Evolutionary conservation across 371 early-diverging fungal genomes (phyloP).

Genomic region (Mortierella sp.): DNA sequence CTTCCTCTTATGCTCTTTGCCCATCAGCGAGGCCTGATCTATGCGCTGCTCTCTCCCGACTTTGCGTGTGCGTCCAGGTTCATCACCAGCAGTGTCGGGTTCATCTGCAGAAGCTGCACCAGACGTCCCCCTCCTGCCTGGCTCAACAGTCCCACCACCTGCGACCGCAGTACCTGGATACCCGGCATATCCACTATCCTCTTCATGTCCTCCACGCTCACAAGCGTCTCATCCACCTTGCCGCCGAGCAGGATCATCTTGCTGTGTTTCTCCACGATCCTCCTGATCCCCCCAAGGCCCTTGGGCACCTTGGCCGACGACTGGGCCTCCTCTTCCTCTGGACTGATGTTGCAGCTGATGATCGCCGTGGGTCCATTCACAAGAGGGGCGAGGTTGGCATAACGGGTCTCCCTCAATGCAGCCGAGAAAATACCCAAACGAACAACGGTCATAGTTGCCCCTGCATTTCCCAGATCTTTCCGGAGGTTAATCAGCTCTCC

Average conservation of each 20-base stretch:
- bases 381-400: constrained; percentile 66
- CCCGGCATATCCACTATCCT: constrained; percentile 69
- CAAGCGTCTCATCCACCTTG: constrained; percentile 64
- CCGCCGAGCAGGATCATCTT: constrained; percentile 74
- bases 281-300: constrained; percentile 60
- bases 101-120: constrained; percentile 60
- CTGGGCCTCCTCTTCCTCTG: constrained; percentile 50
- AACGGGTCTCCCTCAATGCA: constrained; percentile 64
- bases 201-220: constrained; percentile 64
- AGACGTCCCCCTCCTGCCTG: constrained; percentile 67
- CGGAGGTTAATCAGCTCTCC: constrained; percentile 67
- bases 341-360: constrained; percentile 59
- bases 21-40: not conserved
- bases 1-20: no score
- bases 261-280: constrained; percentile 65
- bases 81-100: constrained; percentile 49
- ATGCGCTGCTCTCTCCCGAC: constrained; percentile 21
- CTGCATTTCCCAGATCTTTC: constrained; percentile 57
- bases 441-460: constrained; percentile 60
- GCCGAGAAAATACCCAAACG: constrained; percentile 67
- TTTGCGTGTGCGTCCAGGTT: constrained; percentile 54
- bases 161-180: constrained; percentile 62
- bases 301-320: constrained; percentile 55
- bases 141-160: constrained; percentile 67
- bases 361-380: constrained; percentile 68